Percentiles rank a stretch among this genome's conserved stretches.
Conservation (phyloP, 148 eudicot genomes). For the Rhododendron simsii region DNA sequence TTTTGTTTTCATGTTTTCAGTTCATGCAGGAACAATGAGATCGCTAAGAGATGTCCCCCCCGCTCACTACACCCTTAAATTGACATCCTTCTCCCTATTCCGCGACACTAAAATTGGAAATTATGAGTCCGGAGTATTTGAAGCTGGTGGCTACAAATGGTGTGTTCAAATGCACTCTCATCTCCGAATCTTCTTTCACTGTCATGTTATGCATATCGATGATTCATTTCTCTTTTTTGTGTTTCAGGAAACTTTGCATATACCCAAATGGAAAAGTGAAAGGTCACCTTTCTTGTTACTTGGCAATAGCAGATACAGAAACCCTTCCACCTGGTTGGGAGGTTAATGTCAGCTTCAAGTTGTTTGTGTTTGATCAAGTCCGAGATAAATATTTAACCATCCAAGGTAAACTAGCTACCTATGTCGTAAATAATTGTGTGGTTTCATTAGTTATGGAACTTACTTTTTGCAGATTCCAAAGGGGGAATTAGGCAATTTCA, state of each 20-base stretch:
- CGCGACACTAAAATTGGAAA: neutral
- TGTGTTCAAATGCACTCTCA: neutral
- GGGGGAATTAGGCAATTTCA: neutral
- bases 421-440: neutral
- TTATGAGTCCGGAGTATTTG: neutral
- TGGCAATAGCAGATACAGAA: neutral
- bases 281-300: neutral
- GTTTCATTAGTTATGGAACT: no score
- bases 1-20: neutral
- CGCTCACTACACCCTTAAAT: neutral
- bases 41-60: neutral
- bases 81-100: neutral
- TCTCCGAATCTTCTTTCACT: neutral
- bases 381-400: neutral
- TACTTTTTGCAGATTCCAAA: neutral
- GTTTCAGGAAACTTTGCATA: neutral
- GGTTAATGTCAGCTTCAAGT: neutral
- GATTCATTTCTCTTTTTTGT: neutral
- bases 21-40: neutral
- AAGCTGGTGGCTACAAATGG: neutral
- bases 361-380: neutral
- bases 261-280: neutral
- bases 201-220: rapidly evolving
- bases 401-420: neutral
- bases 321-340: neutral